These are phyloP conservation scores for Roridomyces roridus DNA, from an alignment of 768 basidiomycete genomes.

Conservation along the genomic window DNA sequence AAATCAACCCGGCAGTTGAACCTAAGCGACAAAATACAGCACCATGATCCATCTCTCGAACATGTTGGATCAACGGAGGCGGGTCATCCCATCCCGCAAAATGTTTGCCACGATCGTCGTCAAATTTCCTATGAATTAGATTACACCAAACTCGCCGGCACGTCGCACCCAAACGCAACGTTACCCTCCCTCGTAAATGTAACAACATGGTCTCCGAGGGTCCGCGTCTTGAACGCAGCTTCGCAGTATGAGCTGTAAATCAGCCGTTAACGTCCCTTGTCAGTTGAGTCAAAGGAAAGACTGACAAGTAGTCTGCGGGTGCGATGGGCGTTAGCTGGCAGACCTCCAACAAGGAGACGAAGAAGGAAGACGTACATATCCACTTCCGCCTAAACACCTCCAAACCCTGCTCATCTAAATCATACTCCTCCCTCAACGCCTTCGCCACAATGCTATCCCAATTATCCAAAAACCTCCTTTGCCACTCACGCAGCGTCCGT, in stretches of 20 bases:
- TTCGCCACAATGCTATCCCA: constrained; percentile 50
- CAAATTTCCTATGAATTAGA: too few relatives aligned
- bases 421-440: constrained; percentile 47
- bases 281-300: too few relatives aligned
- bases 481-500: constrained; percentile 60
- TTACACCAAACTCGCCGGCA: too few relatives aligned
- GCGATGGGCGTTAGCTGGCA: background rate
- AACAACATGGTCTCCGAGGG: constrained; percentile 25
- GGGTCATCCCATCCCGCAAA: too few relatives aligned
- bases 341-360: too few relatives aligned
- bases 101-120: too few relatives aligned
- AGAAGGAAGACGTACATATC: background rate
- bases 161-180: constrained; percentile 22
- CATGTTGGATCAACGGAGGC: too few relatives aligned
- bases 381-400: constrained; percentile 1
- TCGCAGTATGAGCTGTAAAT: constrained; percentile 28
- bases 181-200: constrained; percentile 26
- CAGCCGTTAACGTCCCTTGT: too few relatives aligned
- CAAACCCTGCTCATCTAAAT: background rate
- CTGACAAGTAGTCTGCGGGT: constrained; percentile 6
- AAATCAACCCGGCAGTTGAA: too few relatives aligned
- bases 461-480: constrained; percentile 45
- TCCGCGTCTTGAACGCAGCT: constrained; percentile 23
- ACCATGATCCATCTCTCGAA: too few relatives aligned
- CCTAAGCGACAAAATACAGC: too few relatives aligned